Evolutionary conservation across 1,284 basidiomycete species (phyloP), one percentile per base, ranked within the genome.

Genomic region (Ustilago curta): DNA sequence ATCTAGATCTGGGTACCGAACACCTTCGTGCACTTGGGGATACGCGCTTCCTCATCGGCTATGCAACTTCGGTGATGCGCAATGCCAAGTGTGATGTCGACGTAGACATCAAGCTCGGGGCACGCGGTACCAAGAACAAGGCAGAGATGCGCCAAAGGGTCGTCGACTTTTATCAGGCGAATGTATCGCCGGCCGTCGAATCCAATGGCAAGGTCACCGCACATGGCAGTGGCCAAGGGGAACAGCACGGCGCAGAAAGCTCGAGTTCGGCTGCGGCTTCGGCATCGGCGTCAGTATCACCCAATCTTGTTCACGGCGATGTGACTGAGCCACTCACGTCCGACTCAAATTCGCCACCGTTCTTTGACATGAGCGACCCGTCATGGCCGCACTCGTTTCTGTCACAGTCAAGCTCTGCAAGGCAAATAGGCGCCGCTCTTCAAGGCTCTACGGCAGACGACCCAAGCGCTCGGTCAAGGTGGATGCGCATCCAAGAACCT

Each of bases 21-120:
- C 87, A 92, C 78, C 85, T 95, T 48, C 90, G 96, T 3, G 97
- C 93, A 90, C 91, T 99, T 89, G 96, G 96, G n/a, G 92, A 94
- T 83, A 88, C 89, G 8, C 91, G 96, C 2, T 99, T 98, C 86
- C 83, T 92, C n/a, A 87, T 91, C 56, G 95, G 95, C 4, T 91
- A 91, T 83, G 80, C 97, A 2, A 88, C 90, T 56, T 77, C 77
- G 21, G 80, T 80, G 14, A 21, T 84, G 16, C 59, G 64, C 23
- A 83, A 84, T 43, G 64, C 60, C 32, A 64, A 59, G 21, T 83
- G 81, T 57, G 70, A 77, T 3, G 74, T 83, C 5, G 70, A 80
- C 40, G 55, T 84, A 6, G 76, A 83, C 50, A 66, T 83, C 67
- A 78, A 79, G 54, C 58, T 84, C 0, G 83, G 83, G 5, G 18